These are phyloP conservation scores for Rhizopus stolonifer DNA, from an alignment of 371 early-diverging fungal genomes.

Conservation along the genomic window DNA sequence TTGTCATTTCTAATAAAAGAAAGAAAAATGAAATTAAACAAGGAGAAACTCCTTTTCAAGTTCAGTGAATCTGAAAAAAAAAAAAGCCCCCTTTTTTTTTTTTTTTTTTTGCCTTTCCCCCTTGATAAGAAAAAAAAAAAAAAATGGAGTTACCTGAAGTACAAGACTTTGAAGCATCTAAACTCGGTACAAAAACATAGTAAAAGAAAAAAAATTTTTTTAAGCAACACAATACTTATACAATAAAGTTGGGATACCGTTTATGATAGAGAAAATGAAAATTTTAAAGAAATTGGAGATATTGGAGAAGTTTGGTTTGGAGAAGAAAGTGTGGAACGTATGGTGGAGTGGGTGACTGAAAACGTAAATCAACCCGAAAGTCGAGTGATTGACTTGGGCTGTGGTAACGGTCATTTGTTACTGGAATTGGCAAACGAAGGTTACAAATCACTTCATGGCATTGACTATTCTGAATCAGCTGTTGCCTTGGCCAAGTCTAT, in stretches of 20 bases:
- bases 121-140: not conserved
- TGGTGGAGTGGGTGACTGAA: conserved; percentile 81
- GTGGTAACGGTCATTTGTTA: conserved; percentile 91
- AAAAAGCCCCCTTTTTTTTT: not conserved
- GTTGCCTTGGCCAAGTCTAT: conserved; percentile 66
- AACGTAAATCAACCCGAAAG: conserved; percentile 36
- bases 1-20: conserved; percentile 5
- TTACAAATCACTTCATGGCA: conserved; percentile 73
- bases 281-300: conserved; percentile 81
- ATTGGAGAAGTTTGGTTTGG: conserved; percentile 93
- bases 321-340: conserved; percentile 75
- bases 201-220: too few species aligned
- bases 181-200: conserved; percentile 78
- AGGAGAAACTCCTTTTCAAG: not conserved
- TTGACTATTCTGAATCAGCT: conserved; percentile 83
- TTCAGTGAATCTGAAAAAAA: not conserved
- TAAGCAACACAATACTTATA: too few species aligned
- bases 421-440: conserved; percentile 68
- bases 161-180: conserved; percentile 70
- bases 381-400: conserved; percentile 81
- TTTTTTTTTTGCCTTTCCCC: conserved; percentile 5
- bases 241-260: conserved; percentile 75
- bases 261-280: conserved; percentile 76
- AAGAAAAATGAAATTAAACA: conserved; percentile 5
- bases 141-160: conserved; percentile 25